Conservation (phyloP, 2,329 filamentous ascomycete species). For the Biscogniauxia sp. region DNA sequence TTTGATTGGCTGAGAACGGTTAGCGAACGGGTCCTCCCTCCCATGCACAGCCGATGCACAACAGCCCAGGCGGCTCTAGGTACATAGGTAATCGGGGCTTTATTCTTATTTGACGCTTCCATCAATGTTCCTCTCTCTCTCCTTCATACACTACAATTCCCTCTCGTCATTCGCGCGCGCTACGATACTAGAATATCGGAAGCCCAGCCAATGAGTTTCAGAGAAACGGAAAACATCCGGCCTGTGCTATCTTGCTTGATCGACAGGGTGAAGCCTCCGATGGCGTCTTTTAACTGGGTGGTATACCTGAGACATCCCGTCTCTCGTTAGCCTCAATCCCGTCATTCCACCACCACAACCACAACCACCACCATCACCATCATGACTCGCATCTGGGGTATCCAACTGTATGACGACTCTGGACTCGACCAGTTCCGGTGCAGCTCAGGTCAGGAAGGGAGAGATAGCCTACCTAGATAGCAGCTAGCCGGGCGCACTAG, state of each 20-base stretch:
- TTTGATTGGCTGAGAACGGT: background rate
- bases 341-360: background rate
- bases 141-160: no score
- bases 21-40: background rate
- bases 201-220: background rate
- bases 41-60: background rate
- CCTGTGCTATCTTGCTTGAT: background rate
- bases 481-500: no score
- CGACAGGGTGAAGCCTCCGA: background rate
- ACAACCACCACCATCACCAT: no score
- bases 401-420: background rate
- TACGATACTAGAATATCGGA: background rate
- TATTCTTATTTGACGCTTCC: background rate
- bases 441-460: no score
- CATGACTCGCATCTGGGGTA: background rate
- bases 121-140: background rate
- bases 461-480: no score
- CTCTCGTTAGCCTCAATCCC: background rate
- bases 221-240: background rate
- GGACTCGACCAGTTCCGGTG: background rate
- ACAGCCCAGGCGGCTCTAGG: background rate
- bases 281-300: background rate
- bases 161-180: background rate
- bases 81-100: background rate
- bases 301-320: background rate